These are phyloP conservation scores for Ophiostoma populinum DNA, from an alignment of 2,329 filamentous ascomycete genomes.

Conservation along the genomic window DNA sequence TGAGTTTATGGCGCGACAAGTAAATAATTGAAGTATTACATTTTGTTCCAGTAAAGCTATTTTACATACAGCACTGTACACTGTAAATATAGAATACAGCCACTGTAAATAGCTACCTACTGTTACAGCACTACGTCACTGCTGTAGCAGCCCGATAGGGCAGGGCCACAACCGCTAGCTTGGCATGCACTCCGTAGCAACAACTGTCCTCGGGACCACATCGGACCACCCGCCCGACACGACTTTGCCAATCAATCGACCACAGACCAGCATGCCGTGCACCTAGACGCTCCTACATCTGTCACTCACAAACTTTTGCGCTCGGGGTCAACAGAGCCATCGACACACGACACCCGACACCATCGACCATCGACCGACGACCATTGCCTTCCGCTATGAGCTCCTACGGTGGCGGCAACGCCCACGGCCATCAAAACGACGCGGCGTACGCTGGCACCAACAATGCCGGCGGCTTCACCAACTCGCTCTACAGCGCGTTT, in stretches of 20 bases:
- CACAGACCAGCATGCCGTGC: too few species aligned
- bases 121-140: too few species aligned
- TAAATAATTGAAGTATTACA: neutral
- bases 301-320: too few species aligned
- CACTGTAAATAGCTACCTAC: neutral
- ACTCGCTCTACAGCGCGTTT: conserved; percentile 25
- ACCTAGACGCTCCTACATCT: too few species aligned
- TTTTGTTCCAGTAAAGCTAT: too few species aligned
- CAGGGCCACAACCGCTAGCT: too few species aligned
- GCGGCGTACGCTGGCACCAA: conserved; percentile 12
- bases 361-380: neutral
- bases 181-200: too few species aligned
- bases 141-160: too few species aligned
- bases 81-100: neutral
- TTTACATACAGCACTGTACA: neutral
- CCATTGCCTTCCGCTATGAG: conserved; percentile 1
- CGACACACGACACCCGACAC: neutral
- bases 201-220: too few species aligned
- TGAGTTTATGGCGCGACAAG: conserved; percentile 19
- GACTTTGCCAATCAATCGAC: too few species aligned
- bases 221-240: neutral
- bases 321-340: neutral
- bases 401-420: neutral
- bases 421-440: conserved; percentile 10
- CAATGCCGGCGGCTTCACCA: conserved; percentile 14